Evolutionary conservation across 2,329 filamentous ascomycete genomes (phyloP).

Genomic region (Stachybotrys elegans): DNA sequence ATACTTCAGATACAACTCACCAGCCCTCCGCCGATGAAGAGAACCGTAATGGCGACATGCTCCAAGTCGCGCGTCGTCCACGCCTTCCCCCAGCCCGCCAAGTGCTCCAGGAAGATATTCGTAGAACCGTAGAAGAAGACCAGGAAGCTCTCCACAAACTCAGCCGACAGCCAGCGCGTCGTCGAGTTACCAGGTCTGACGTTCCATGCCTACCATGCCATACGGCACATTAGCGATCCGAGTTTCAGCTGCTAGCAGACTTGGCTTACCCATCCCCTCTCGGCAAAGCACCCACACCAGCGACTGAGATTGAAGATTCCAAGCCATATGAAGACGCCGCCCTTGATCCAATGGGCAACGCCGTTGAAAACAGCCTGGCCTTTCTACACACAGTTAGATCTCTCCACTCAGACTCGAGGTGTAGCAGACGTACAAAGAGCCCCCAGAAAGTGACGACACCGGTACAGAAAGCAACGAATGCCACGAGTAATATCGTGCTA

Average conservation of each 20-base stretch:
- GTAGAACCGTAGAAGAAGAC: constrained; percentile 79
- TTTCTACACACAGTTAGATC: constrained; percentile 38
- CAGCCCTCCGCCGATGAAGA: constrained; percentile 74
- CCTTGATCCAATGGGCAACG: constrained; percentile 82
- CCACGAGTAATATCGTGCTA: constrained; percentile 65
- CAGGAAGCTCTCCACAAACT: constrained; percentile 78
- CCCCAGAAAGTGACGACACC: constrained; percentile 71
- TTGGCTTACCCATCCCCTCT: constrained; percentile 89
- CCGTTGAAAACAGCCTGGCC: constrained; percentile 66
- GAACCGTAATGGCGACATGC: constrained; percentile 78
- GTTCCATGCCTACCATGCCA: constrained; percentile 1
- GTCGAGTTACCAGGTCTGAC: neutral
- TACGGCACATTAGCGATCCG: neutral
- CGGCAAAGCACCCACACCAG: constrained; percentile 78
- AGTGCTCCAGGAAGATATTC: constrained; percentile 82
- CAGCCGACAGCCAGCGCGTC: constrained; percentile 45
- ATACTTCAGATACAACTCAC: neutral
- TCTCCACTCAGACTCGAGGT: neutral
- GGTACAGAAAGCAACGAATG: constrained; percentile 62
- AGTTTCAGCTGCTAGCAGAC: constrained; percentile 57
- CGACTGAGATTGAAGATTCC: constrained; percentile 75
- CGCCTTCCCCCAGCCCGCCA: constrained; percentile 59
- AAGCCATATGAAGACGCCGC: constrained; percentile 84
- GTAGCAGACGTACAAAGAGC: constrained; percentile 61
- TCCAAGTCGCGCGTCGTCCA: constrained; percentile 76